Conservation (phyloP, 345 rosid genomes). For the Xanthoceras sorbifolium region DNA sequence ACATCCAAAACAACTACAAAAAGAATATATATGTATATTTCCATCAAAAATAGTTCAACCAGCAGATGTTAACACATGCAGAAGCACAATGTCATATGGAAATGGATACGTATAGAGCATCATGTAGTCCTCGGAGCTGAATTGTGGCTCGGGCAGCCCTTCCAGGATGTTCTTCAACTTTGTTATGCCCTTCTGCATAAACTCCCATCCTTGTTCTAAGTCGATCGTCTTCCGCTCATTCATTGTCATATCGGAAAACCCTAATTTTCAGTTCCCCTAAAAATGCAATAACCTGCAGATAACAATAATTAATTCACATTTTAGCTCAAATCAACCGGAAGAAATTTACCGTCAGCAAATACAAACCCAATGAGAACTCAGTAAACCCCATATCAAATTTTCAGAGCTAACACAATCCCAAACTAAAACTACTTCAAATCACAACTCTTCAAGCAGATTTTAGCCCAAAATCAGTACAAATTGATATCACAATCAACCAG, state of each 20-base stretch:
- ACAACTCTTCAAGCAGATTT: not conserved
- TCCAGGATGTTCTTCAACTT: constrained; percentile 68
- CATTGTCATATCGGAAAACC: constrained; percentile 34
- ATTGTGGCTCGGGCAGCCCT: constrained; percentile 47
- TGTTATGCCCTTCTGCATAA: constrained; percentile 59
- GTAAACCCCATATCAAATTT: not conserved
- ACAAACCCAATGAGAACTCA: not conserved
- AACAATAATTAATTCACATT: not conserved
- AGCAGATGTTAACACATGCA: not conserved
- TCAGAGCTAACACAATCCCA: not conserved
- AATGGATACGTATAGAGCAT: constrained; percentile 63
- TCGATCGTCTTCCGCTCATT: constrained; percentile 42
- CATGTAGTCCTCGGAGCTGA: constrained; percentile 61
- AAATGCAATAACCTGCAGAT: constrained; percentile 17
- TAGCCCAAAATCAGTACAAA: not conserved
- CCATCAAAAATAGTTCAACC: not conserved
- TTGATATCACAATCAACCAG: not conserved
- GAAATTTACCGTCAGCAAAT: not conserved
- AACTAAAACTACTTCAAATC: not conserved
- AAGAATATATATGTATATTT: not conserved
- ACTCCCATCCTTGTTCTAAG: constrained; percentile 64
- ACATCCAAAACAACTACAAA: not conserved
- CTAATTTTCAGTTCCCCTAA: constrained; percentile 5
- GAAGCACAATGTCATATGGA: constrained; percentile 6
- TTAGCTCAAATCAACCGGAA: constrained; percentile 8